Evolutionary conservation across 2,329 filamentous ascomycete species (phyloP).

Genomic region (Alternaria sp.): DNA sequence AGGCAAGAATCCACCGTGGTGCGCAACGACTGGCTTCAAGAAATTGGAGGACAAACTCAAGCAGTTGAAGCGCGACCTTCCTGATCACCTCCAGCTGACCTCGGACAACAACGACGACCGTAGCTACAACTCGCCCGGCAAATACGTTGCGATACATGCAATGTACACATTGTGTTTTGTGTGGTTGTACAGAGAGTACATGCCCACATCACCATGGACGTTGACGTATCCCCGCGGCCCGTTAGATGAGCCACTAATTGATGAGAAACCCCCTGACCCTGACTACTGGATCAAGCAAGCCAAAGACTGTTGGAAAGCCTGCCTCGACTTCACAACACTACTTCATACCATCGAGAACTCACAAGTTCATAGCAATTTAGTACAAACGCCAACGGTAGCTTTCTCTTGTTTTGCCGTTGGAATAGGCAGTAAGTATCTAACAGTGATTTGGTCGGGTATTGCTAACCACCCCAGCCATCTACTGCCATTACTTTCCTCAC

Average conservation of each 20-base stretch:
- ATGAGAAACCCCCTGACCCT: constrained; percentile 12
- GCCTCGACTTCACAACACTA: constrained; percentile 68
- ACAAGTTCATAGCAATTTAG: constrained; percentile 63
- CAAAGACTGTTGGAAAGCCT: constrained; percentile 67
- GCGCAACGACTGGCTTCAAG: constrained; percentile 61
- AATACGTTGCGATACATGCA: constrained; percentile 72
- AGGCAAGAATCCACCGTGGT: constrained; percentile 66
- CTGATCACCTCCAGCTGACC: constrained; percentile 64
- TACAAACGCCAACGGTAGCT: constrained; percentile 71
- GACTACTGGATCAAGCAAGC: constrained; percentile 70
- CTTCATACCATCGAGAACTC: constrained; percentile 55
- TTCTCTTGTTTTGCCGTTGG: constrained; percentile 73
- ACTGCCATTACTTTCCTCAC: constrained; percentile 69
- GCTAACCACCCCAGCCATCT: constrained; percentile 57
- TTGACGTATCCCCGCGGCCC: constrained; percentile 61
- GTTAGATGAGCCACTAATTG: constrained; percentile 58
- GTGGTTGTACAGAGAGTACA: constrained; percentile 71
- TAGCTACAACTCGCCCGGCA: constrained; percentile 67
- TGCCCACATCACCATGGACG: constrained; percentile 68
- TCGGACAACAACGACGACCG: constrained; percentile 69
- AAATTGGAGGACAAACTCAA: constrained; percentile 60
- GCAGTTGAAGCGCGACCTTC: constrained; percentile 62
- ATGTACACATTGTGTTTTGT: constrained; percentile 70
- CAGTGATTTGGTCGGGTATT: not conserved
- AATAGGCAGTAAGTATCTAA: constrained; percentile 58